Evolutionary conservation across 495 filamentous ascomycete genomes (phyloP).

Genomic region (Neurospora sp.): DNA sequence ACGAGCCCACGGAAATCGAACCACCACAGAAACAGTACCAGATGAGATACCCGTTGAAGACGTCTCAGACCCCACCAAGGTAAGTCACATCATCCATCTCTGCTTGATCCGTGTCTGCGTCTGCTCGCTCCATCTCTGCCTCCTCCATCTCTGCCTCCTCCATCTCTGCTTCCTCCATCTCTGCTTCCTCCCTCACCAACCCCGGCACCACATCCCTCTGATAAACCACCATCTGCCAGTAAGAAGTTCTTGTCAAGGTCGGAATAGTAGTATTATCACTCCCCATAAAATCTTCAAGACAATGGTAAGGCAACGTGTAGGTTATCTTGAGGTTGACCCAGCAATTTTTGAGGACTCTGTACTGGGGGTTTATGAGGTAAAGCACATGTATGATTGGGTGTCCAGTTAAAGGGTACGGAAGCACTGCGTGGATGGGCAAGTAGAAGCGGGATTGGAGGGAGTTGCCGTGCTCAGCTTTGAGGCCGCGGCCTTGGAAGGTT

Average conservation of each 20-base stretch:
- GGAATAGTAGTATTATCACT: background rate
- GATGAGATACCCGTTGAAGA: background rate
- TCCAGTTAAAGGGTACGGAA: no score
- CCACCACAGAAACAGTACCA: background rate
- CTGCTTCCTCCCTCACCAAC: background rate
- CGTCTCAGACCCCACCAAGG: background rate
- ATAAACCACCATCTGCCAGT: background rate
- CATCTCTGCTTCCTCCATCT: background rate
- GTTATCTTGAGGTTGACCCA: background rate
- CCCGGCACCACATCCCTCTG: background rate
- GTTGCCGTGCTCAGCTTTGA: background rate
- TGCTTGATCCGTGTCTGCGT: background rate
- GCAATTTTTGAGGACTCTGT: background rate
- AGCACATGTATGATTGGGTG: background rate
- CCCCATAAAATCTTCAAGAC: background rate
- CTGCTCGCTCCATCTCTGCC: no score
- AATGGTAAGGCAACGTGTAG: background rate
- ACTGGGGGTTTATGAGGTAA: background rate
- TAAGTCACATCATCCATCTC: background rate
- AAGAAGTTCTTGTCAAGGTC: background rate
- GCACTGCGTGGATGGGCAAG: background rate
- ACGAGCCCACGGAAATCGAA: background rate
- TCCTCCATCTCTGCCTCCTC: no score
- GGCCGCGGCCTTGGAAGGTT: background rate
- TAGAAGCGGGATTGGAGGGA: background rate